Conservation (phyloP, 306 rosid species). For the Begonia loranthoides region DNA sequence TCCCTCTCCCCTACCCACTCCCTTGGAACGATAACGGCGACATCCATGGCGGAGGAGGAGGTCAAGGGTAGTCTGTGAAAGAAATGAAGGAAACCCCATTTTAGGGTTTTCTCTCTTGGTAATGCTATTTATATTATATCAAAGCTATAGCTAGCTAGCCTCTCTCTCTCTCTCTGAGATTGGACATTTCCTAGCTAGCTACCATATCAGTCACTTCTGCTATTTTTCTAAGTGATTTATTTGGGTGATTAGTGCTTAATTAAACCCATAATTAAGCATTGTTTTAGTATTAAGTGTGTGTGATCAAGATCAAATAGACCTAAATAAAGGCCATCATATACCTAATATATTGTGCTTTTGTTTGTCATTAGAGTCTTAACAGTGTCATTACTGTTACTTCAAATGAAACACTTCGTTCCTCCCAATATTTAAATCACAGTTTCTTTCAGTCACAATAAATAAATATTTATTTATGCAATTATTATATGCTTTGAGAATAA, state of each 20-base stretch:
- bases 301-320: background rate
- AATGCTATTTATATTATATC: slow-evolving; percentile 18
- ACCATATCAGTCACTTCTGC: background rate
- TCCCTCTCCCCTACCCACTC: slow-evolving; percentile 38
- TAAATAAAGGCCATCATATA: background rate
- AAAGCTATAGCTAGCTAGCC: slow-evolving; percentile 13
- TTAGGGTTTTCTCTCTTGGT: slow-evolving; percentile 36
- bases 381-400: background rate
- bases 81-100: slow-evolving; percentile 12
- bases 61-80: slow-evolving; percentile 33
- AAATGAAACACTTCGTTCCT: too few species aligned
- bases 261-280: background rate
- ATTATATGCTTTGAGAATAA: too few species aligned
- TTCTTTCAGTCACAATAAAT: background rate
- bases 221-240: background rate
- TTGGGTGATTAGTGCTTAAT: background rate
- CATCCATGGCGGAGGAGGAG: slow-evolving; percentile 34
- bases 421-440: too few species aligned
- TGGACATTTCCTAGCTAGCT: slow-evolving; percentile 16
- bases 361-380: too few species aligned
- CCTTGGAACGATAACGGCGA: slow-evolving; percentile 59
- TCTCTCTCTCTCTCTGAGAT: background rate
- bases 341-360: background rate
- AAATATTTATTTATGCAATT: background rate
- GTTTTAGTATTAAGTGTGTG: background rate